phyloP scores from a whole-genome alignment of 2,329 filamentous ascomycete genomes.

The Aspergillus sp. region DNA sequence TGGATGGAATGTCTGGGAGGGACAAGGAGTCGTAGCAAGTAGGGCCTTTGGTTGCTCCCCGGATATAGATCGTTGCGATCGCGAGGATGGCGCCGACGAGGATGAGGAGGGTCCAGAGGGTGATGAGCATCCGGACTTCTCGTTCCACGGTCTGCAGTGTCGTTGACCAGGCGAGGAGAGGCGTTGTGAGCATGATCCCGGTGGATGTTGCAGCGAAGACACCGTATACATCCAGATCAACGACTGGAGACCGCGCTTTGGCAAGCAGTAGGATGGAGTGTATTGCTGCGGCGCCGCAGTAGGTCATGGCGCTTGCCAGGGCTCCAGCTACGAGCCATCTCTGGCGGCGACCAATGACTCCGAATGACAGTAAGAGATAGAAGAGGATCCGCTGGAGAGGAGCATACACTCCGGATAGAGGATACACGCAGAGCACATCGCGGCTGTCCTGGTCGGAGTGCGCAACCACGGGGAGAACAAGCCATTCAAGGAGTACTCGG shows the following conservation, averaged over 20 bases:
- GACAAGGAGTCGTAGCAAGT: neutral
- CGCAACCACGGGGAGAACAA: neutral
- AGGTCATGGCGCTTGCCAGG: slow-evolving; percentile 5
- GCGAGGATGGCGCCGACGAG: neutral
- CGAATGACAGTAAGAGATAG: slow-evolving; percentile 1
- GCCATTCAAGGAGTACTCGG: neutral
- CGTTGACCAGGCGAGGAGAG: slow-evolving; percentile 1
- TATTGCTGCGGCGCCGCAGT: slow-evolving; percentile 1
- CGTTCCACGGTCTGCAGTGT: neutral
- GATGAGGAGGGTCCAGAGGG: neutral
- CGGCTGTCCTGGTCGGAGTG: neutral
- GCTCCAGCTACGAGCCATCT: slow-evolving; percentile 7
- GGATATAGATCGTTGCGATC: neutral
- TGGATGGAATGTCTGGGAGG: neutral
- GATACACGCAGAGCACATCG: slow-evolving; percentile 2
- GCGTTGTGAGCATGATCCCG: slow-evolving; percentile 1
- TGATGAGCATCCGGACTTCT: neutral
- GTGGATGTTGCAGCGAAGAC: slow-evolving; percentile 4
- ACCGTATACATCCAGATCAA: slow-evolving; percentile 6
- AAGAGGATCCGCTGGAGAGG: slow-evolving; percentile 4
- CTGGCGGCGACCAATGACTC: slow-evolving; percentile 3
- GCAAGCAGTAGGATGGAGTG: neutral
- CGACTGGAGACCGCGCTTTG: neutral
- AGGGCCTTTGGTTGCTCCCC: neutral
- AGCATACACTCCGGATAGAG: neutral